Conservation (phyloP, 2,329 filamentous ascomycete species). For the Emmonsiellopsis sp. region DNA sequence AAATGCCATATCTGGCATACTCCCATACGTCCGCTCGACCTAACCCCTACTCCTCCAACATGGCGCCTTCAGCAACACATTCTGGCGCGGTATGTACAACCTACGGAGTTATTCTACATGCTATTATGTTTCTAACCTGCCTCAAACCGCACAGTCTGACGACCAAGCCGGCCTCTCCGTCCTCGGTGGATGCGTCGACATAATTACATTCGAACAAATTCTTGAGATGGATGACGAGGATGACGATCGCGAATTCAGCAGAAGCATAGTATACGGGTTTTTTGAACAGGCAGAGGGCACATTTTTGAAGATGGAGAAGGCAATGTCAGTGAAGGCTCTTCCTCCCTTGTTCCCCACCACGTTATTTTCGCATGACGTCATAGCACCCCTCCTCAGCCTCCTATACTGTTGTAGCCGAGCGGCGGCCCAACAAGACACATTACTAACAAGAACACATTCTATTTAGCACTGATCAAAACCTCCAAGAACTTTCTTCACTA, state of each 20-base stretch:
- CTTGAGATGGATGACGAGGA: conserved; percentile 96
- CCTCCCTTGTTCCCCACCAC: neutral
- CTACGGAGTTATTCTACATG: neutral
- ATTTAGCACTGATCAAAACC: conserved; percentile 17
- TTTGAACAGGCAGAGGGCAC: conserved; percentile 85
- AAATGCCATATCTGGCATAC: conserved; percentile 12
- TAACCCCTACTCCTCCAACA: conserved; percentile 10
- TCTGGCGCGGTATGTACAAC: conserved; percentile 4
- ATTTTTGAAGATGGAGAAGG: conserved; percentile 72
- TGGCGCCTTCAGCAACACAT: conserved; percentile 9
- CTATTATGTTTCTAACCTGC: neutral
- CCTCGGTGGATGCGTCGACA: conserved; percentile 69
- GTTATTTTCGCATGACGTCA: conserved; percentile 7
- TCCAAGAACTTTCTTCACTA: conserved; percentile 67
- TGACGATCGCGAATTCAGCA: conserved; percentile 77
- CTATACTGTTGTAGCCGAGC: no score
- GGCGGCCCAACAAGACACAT: neutral
- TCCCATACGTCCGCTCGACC: conserved; percentile 8
- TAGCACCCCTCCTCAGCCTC: neutral
- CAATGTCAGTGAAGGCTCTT: conserved; percentile 56
- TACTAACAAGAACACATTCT: neutral
- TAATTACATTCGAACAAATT: conserved; percentile 80
- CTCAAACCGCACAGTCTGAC: conserved; percentile 29
- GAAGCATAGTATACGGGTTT: conserved; percentile 81
- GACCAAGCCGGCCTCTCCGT: conserved; percentile 47